Conservation (phyloP, 176 grass and related monocot species). For the Ananas comosus region DNA sequence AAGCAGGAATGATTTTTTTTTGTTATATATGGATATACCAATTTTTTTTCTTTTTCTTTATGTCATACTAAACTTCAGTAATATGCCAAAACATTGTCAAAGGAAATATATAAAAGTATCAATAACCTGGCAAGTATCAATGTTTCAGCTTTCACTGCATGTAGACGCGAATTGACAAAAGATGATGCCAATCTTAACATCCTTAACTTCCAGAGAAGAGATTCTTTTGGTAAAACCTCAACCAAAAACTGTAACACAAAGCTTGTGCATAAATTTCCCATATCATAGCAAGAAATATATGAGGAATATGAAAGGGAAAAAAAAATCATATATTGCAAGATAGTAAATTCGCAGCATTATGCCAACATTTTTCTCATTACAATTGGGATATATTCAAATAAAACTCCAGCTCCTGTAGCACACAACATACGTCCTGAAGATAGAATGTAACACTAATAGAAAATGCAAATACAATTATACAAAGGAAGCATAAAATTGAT, state of each 20-base stretch:
- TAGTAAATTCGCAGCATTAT: too few species aligned
- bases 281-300: background rate
- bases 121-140: constrained; percentile 78
- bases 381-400: too few species aligned
- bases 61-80: background rate
- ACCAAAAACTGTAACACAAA: constrained; percentile 46
- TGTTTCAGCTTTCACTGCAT: constrained; percentile 61
- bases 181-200: constrained; percentile 52
- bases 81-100: too few species aligned
- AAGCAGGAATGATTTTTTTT: too few species aligned
- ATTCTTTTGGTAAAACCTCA: constrained; percentile 69
- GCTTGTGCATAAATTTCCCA: background rate
- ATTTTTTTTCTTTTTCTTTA: background rate
- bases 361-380: too few species aligned
- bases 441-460: background rate
- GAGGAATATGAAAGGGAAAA: background rate
- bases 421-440: too few species aligned
- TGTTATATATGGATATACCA: too few species aligned
- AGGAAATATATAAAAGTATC: background rate
- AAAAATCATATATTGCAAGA: background rate
- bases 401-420: too few species aligned
- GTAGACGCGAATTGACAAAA: constrained; percentile 77
- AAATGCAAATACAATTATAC: background rate
- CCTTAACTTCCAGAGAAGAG: constrained; percentile 60
- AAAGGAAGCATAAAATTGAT: background rate